Base-by-base conservation (phyloP, 2,329 filamentous ascomycete species). In the Penicillium expansum region DNA sequence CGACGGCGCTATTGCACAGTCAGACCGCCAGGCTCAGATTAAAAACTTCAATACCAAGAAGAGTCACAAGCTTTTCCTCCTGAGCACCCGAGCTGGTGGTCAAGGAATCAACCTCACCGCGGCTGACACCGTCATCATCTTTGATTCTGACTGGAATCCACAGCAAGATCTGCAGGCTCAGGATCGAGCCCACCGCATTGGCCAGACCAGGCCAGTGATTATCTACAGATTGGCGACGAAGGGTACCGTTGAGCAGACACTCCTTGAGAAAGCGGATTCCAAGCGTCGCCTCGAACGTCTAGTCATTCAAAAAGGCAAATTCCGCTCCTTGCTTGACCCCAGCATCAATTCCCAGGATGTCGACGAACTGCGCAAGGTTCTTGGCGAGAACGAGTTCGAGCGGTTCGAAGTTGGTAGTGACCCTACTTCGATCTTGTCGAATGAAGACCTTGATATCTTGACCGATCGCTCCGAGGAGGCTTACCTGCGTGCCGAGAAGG, bases 151-250 rank as follows among this genome's bases (percentile, higher is more conserved):
- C 67, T 97, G 93, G 86, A 99, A 99, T 67, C 94, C 94, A 0
- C 94, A 99, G 71, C 93, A 97, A 70, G 94, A 99, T 72, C 80
- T 99, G 0, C 94, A 99, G 70, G 94, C 94, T 0, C 94, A 97
- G 74, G 94, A 99, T 69, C 90, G 94, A 5, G 92, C 91, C 0
- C 94, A 99, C 71, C 86, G 94, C 13, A 97, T 99, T 61, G 94
- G 94, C 0, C 94, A 99, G 73, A 96, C 87, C 0, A 83, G 88
- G 2, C 94, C 94, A 0, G 94, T 99, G 1, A 86, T 99, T 20
- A 89, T 99, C 0, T 99, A 95, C 74, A 88, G 94, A 1, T 86
- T 99, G 33, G 93, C 94, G 0, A 99, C 94, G 0, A 92, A 92
- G 67, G 90, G 89, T 9, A 97, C 94, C 0, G 91, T 99, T 0